Evolutionary conservation across 257 asterid genomes (phyloP), one percentile per base, ranked within the genome.

Genomic region (Cordia subcordata): DNA sequence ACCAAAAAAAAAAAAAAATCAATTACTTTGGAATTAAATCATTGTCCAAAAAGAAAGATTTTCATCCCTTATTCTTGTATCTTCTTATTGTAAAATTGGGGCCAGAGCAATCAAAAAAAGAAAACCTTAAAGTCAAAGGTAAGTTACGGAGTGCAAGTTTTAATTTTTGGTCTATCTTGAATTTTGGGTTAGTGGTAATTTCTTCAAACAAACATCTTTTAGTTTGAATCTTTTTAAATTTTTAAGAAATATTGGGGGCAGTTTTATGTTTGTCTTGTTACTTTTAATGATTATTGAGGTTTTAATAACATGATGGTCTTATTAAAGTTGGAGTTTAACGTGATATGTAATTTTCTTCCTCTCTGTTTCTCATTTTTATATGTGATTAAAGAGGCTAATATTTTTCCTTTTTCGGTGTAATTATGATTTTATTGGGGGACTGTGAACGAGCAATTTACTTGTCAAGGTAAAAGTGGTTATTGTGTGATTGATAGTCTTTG

Each of bases 131-230:
- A n/a, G n/a, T n/a, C n/a, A n/a, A n/a, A n/a, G n/a, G n/a, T n/a
- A n/a, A n/a, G n/a, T n/a, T n/a, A 83, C 70, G 89, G 79, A 74
- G 57, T 44, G 10, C 15, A 42, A 42, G 57, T 69, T 63, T 62
- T 70, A 55, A 72, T 17, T 37, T 62, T 63, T 50, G 70, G 75
- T 47, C 61, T 56, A 60, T 67, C 57, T 45, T 62, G 65, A 61
- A 53, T 68, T 63, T 58, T 73, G 75, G 77, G 76, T 64, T 58
- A 13, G 45, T 40, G 19, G 19, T 60, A 17, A 67, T 72, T 65
- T 64, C 60, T 42, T 58, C 49, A 63, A 69, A 68, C 61, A 16
- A n/a, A 56, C 62, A 67, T 18, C 58, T 64, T 75, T 64, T 11
- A 53, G 64, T 55, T 68, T 62, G 39, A 15, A 61, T 37, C 40